Percentiles rank a stretch among this genome's conserved stretches.
Evolutionary conservation across 1,284 basidiomycete genomes (phyloP).

Genomic region (Melampsora abietis-canadensis): DNA sequence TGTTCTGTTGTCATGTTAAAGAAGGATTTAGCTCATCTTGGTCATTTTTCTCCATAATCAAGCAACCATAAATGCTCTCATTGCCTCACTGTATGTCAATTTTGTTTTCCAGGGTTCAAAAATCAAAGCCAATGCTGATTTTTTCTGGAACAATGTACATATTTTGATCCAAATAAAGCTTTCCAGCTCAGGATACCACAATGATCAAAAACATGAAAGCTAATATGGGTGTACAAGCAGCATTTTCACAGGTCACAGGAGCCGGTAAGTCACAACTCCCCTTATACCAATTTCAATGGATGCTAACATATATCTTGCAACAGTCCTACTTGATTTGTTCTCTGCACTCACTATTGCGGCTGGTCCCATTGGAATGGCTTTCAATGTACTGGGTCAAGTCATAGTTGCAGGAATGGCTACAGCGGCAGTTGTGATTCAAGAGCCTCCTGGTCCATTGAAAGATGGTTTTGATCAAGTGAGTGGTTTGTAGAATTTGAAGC

Average conservation of each 20-base stretch:
- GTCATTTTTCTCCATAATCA: not conserved
- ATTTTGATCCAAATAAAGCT: conserved; percentile 2
- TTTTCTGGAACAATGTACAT: not conserved
- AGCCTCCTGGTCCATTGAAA: conserved; percentile 30
- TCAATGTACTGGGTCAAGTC: conserved; percentile 16
- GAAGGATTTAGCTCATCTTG: not conserved
- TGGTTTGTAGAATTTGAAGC: not conserved
- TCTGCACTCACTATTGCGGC: not conserved
- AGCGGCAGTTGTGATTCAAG: conserved; percentile 12
- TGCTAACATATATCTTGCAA: too few relatives aligned
- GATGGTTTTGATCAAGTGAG: conserved; percentile 37
- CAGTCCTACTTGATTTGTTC: too few relatives aligned
- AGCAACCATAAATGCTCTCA: conserved; percentile 29
- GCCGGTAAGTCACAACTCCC: conserved; percentile 6
- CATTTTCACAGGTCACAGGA: conserved; percentile 28
- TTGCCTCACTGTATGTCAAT: conserved; percentile 27
- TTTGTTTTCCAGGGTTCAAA: not conserved
- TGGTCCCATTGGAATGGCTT: conserved; percentile 5
- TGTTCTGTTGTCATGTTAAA: not conserved
- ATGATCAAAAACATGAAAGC: conserved; percentile 17
- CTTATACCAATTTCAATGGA: too few relatives aligned
- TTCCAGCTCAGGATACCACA: conserved; percentile 21
- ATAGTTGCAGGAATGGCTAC: conserved; percentile 21
- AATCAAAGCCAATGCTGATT: too few relatives aligned
- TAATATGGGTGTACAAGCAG: conserved; percentile 27